Base-by-base conservation (phyloP, 176 grass and related monocot genomes). In the Otatea glauca region DNA sequence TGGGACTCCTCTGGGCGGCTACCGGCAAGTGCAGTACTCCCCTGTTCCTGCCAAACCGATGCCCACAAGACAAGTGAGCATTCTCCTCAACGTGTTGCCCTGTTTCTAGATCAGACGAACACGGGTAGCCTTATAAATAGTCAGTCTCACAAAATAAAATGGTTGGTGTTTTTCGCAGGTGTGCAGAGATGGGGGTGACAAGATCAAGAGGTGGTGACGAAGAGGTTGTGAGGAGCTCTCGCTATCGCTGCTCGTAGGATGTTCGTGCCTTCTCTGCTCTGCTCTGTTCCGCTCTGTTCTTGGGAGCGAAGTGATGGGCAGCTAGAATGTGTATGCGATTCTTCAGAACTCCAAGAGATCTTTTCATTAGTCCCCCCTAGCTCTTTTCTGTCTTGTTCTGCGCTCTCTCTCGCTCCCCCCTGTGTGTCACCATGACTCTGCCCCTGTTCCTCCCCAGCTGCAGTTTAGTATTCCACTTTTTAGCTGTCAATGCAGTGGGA, bases 401-500 rank as follows among this genome's bases (percentile, higher is more conserved):
- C 29, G 6, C 62, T 58, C 11, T 48, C 16, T 55, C 58, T 54
- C 77, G 9, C 38, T 67, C 59, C 14, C 13, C 21, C 49, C 13
- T 37, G 72, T 86, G 68, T 72, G 81, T 48, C 77, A 83, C 84
- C 60, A 37, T 82, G 88, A 62, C 58, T 37, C 65, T 79, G 55
- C 58, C 11, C 4, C 59, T 86, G 55, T 86, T 73, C 29, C 66
- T 67, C 67, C 63, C 61, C 56, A 29, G 53, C 83, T 83, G 59
- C 82, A 82, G 82, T 83, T 83, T 90, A 83, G 77, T 81, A 71
- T 68, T 50, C 82, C 84, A 77, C 81, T 72, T 90, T 83, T 74
- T 81, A 70, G 87, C 79, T 95, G 88, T 92, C 90, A 90, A 81
- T 86, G 88, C 83, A 79, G 90, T 90, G 83, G 93, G 90, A 95